Evolutionary conservation across 495 filamentous ascomycete genomes (phyloP), one percentile per base, ranked within the genome.

Genomic region (Aspergillus taichungensis): DNA sequence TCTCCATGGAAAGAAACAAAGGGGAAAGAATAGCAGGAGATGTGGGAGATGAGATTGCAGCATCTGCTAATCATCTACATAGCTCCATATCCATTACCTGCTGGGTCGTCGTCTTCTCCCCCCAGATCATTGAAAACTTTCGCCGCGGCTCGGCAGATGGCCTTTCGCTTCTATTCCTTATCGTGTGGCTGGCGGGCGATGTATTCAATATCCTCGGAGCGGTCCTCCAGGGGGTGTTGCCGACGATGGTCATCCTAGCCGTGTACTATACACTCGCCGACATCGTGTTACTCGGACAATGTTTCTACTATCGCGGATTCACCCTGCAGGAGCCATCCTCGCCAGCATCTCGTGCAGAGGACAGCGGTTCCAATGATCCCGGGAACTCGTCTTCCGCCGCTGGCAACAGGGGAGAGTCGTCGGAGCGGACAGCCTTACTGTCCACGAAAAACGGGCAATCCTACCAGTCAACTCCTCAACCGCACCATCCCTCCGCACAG

Each of bases 81-180:
- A 90, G 86, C 7, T 95, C 90, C 3, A 89, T 98, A 50, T 92
- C 87, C 18, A 95, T 98, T 55, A 88, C 90, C 36, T 95, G 89
- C 59, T 98, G 92, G 92, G 84, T 98, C 13, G 88, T 96, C 27
- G 92, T 98, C 32, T 98, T 94, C 71, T 89, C 90, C 0, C 92
- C 92, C 7, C 92, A 98, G 49, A 98, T 98, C 52, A 77, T 95
- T 53, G 88, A 94, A 58, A 96, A 96, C 56, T 95, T 96, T 66
- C 82, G 80, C 42, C 81, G 92, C 31, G 68, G 78, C 50, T 92
- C 86, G 30, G 88, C 90, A 36, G 86, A 96, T 59, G 92, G 88
- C 5, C 76, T 98, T 0, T 94, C 88, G 0, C 76, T 97, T 40
- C 76, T 85, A 27, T 98, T 98, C 64, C 76, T 98, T 52, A 74